These are phyloP conservation scores for Leptographium flavum DNA, from an alignment of 2,329 filamentous ascomycete species.

Conservation along the genomic window DNA sequence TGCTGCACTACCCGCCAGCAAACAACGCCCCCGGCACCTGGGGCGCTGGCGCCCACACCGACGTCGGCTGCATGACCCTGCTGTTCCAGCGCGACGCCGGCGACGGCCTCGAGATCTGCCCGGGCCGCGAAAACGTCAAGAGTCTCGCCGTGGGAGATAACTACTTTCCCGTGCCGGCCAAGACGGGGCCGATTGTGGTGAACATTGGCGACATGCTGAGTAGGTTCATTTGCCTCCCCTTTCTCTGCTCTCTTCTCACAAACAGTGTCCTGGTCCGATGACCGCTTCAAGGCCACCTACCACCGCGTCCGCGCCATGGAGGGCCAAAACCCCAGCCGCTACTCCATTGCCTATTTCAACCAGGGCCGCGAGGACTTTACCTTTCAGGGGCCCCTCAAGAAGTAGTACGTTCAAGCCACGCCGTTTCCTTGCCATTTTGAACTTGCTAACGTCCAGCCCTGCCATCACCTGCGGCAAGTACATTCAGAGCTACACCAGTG, in stretches of 20 bases:
- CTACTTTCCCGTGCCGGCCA: slow-evolving; percentile 48
- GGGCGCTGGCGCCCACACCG: slow-evolving; percentile 44
- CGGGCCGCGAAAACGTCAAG: slow-evolving; percentile 44
- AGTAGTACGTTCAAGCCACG: no score
- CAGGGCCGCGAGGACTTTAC: neutral
- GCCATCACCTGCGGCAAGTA: neutral
- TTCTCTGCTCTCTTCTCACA: no score
- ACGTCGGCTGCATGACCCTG: slow-evolving; percentile 49
- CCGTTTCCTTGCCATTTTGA: neutral
- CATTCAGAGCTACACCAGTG: no score
- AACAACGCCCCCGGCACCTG: slow-evolving; percentile 26
- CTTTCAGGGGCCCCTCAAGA: neutral
- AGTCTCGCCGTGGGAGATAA: slow-evolving; percentile 42
- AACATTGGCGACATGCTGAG: slow-evolving; percentile 51
- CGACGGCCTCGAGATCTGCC: slow-evolving; percentile 49
- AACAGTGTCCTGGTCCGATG: slow-evolving; percentile 46
- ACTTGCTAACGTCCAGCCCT: neutral
- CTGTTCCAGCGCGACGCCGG: slow-evolving; percentile 48
- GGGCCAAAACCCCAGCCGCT: neutral
- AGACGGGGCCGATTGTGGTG: slow-evolving; percentile 41
- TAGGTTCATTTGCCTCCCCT: no score
- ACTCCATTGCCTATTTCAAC: neutral
- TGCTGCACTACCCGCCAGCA: slow-evolving; percentile 11
- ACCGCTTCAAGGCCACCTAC: slow-evolving; percentile 52
- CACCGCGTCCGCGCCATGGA: slow-evolving; percentile 43